Base-by-base conservation (phyloP, 805 yeast genomes). In the Candida insectorum region DNA sequence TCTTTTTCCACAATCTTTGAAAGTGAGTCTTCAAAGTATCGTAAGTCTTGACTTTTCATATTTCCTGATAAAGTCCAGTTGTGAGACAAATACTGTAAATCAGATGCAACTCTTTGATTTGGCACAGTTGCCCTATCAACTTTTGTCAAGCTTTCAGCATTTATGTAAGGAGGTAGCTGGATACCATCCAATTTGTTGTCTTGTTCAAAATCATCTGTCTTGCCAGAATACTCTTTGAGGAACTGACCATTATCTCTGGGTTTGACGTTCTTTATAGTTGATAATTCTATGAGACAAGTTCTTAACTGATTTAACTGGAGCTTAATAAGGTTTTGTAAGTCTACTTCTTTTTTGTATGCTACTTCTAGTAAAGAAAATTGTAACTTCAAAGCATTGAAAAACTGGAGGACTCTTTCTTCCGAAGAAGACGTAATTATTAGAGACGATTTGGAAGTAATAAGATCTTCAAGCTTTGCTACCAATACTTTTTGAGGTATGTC, bases 111-210 rank as follows among this genome's bases (percentile, higher is more conserved):
- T 19, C 28, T 16, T 22, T 19, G 23, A 5, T 26, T 8, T 12
- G 14, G 9, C 18, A 17, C 20, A 9, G n/a, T 10, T 20, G 15
- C 35, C 41, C 26, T 18, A 41, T 24, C 29, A 23, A 41, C 22
- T n/a, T 39, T 48, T 2, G 52, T 41, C 6, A 66, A 42, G 16
- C 52, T 55, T 11, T 39, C 48, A 2, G 64, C 63, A 39, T 66
- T 54, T 11, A 66, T 58, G 27, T 54, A 50, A 3, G 63, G 55
- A 1, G 72, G 72, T 15, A 66, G 47, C 27, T 59, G 56, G 13
- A 66, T 52, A 15, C 57, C 46, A 31, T 65, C 69, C 5, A 62
- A 39, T 16, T 45, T 47, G 31, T 60, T 61, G 2, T 37, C 40
- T 7, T 30, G 28, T 9, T 31, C 39, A 15, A 35, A 11, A 2